Evolutionary conservation across 2,329 filamentous ascomycete species (phyloP).

Genomic region (Hymenoscyphus infarciens): DNA sequence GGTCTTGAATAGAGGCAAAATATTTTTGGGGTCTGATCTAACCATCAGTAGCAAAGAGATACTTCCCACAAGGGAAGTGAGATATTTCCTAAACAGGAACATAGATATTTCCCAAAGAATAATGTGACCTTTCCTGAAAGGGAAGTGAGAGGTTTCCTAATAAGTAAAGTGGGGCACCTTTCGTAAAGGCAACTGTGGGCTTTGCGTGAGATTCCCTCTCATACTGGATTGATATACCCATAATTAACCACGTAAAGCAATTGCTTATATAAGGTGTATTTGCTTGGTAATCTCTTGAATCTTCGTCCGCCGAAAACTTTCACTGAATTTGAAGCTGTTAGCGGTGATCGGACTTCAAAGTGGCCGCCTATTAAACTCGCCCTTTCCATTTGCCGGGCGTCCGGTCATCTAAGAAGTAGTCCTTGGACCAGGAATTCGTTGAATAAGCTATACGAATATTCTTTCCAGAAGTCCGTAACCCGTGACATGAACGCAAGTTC

Average conservation of each 20-base stretch:
- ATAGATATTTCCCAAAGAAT: constrained; percentile 3
- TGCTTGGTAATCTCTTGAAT: too few relatives aligned
- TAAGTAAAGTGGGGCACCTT: not conserved
- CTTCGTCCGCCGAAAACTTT: too few relatives aligned
- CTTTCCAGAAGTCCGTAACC: constrained; percentile 36
- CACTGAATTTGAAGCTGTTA: too few relatives aligned
- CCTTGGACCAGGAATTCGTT: not conserved
- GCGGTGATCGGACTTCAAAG: not conserved
- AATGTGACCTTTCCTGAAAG: not conserved
- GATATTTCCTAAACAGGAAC: not conserved
- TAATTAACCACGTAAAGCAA: too few relatives aligned
- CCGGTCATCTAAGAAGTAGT: not conserved
- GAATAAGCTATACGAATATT: constrained; percentile 16
- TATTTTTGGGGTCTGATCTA: too few relatives aligned
- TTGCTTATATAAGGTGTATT: too few relatives aligned
- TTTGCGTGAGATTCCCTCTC: not conserved
- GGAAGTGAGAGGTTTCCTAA: constrained; percentile 1
- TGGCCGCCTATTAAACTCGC: not conserved
- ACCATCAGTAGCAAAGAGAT: too few relatives aligned
- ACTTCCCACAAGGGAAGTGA: not conserved
- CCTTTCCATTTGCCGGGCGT: not conserved
- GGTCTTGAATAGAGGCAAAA: too few relatives aligned
- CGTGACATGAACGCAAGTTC: constrained; percentile 36
- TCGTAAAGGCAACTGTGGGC: not conserved
- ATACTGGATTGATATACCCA: too few relatives aligned